These are phyloP conservation scores for Diaporthe eres DNA, from an alignment of 2,329 filamentous ascomycete genomes.

Conservation along the genomic window DNA sequence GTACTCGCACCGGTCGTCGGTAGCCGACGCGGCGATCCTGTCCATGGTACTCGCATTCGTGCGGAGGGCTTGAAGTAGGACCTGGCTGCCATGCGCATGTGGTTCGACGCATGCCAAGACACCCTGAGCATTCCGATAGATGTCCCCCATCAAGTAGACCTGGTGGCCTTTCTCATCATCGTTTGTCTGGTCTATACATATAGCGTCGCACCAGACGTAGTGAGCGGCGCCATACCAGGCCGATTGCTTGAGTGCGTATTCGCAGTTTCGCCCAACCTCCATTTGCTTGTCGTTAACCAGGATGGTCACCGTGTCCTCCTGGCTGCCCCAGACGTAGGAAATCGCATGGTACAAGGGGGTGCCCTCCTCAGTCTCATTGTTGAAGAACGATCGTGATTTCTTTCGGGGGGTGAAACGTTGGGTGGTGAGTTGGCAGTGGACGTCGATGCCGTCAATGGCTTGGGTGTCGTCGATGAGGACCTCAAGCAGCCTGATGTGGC, in stretches of 20 bases:
- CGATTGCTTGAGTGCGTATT: background rate
- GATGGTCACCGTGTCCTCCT: background rate
- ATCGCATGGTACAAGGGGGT: background rate
- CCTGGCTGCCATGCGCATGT: background rate
- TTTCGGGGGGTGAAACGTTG: background rate
- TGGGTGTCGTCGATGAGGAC: background rate
- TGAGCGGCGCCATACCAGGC: background rate
- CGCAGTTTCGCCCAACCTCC: background rate
- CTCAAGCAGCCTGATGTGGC: background rate
- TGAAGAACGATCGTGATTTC: background rate
- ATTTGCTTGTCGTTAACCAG: background rate
- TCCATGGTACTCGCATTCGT: background rate
- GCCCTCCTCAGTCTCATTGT: background rate
- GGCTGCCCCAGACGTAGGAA: background rate
- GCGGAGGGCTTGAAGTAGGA: background rate
- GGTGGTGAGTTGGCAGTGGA: background rate
- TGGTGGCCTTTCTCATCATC: background rate
- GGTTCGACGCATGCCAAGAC: background rate
- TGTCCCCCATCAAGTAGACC: background rate
- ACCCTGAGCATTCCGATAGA: background rate
- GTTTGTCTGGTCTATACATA: background rate
- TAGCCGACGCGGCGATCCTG: background rate
- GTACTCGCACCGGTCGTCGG: background rate
- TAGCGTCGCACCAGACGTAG: background rate
- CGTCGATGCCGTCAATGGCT: background rate